phyloP scores from a whole-genome alignment of 192 early-diverging fungal species.

The Globomyces pollinis-pini region DNA sequence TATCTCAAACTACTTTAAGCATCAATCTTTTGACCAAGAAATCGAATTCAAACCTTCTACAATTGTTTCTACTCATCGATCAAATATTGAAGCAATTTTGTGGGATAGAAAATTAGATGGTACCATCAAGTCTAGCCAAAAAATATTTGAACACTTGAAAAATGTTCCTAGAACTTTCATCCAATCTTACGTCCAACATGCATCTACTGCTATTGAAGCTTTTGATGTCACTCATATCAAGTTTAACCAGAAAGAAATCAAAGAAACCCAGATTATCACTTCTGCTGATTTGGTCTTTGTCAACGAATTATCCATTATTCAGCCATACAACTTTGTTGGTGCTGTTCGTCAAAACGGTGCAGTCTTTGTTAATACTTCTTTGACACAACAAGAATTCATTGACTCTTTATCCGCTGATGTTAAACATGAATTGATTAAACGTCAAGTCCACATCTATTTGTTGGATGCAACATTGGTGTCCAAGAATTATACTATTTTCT shows the following conservation, averaged over 20 bases:
- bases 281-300: constrained; percentile 54
- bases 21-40: not conserved
- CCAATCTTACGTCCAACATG: constrained; percentile 35
- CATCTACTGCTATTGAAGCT: constrained; percentile 53
- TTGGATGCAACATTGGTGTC: constrained; percentile 60
- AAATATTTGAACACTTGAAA: constrained; percentile 37
- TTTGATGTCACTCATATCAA: constrained; percentile 51
- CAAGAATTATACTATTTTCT: constrained; percentile 49
- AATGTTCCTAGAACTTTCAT: constrained; percentile 26
- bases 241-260: constrained; percentile 28
- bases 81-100: constrained; percentile 39
- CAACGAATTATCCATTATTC: constrained; percentile 51
- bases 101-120: constrained; percentile 49
- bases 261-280: constrained; percentile 25
- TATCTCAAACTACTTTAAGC: not conserved
- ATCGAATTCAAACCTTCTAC: not conserved
- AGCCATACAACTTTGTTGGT: constrained; percentile 54
- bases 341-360: constrained; percentile 38
- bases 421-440: constrained; percentile 41
- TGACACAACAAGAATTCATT: constrained; percentile 57
- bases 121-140: constrained; percentile 45
- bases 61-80: not conserved
- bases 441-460: constrained; percentile 47
- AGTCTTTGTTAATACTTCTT: constrained; percentile 58
- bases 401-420: constrained; percentile 58